Conservation (phyloP, 768 basidiomycete species). For the Pisolithus orientalis region DNA sequence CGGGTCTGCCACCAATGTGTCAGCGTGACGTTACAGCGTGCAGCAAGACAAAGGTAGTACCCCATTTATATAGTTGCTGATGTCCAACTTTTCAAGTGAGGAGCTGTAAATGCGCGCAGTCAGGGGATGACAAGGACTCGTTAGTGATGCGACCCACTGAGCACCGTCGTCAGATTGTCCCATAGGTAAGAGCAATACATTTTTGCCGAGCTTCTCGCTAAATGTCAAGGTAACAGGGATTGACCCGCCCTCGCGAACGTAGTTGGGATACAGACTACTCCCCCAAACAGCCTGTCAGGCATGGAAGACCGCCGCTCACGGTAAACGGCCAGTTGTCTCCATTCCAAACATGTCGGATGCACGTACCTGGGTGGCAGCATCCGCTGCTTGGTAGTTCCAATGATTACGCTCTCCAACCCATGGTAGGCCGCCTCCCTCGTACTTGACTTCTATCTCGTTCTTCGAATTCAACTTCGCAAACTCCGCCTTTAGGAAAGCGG, state of each 20-base stretch:
- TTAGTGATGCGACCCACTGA: constrained; percentile 48
- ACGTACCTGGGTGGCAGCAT: constrained; percentile 69
- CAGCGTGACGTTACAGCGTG: background rate
- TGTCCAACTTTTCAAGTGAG: constrained; percentile 93
- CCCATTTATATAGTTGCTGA: constrained; percentile 81
- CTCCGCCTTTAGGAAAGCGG: constrained; percentile 62
- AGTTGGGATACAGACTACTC: constrained; percentile 61
- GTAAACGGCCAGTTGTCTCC: background rate
- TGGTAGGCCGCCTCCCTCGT: constrained; percentile 77
- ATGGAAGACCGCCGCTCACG: background rate
- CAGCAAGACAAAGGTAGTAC: constrained; percentile 41
- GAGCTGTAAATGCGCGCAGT: constrained; percentile 41
- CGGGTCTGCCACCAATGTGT: constrained; percentile 18
- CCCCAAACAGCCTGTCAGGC: constrained; percentile 45
- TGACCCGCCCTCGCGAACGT: constrained; percentile 89
- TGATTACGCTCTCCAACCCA: constrained; percentile 85
- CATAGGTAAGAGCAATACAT: constrained; percentile 87
- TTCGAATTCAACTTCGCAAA: constrained; percentile 84
- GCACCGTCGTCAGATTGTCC: constrained; percentile 93
- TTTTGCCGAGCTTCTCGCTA: constrained; percentile 80
- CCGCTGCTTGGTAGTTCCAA: constrained; percentile 91
- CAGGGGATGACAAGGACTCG: background rate
- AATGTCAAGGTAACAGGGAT: constrained; percentile 94
- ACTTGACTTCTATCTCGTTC: constrained; percentile 70
- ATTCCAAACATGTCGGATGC: background rate